Evolutionary conservation across 2,329 filamentous ascomycete species (phyloP).

Genomic region (Aspergillus unguis): DNA sequence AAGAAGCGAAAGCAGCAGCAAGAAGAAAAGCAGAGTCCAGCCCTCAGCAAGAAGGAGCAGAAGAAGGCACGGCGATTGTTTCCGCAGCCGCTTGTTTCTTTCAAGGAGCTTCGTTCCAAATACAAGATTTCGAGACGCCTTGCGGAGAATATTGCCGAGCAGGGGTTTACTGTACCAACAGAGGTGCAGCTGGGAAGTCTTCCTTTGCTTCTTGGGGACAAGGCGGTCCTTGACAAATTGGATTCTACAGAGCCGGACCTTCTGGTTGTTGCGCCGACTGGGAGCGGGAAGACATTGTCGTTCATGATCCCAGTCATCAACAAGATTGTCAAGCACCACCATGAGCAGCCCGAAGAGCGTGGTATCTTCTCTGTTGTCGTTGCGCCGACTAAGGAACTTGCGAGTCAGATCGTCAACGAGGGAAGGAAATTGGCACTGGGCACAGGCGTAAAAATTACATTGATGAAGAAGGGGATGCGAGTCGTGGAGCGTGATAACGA

Average conservation of each 20-base stretch:
- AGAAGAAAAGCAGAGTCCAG: constrained; percentile 22
- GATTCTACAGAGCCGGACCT: constrained; percentile 61
- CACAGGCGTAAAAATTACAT: constrained; percentile 73
- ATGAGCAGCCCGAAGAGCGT: constrained; percentile 53
- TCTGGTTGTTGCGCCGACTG: constrained; percentile 85
- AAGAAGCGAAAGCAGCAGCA: constrained; percentile 51
- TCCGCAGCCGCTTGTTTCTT: constrained; percentile 75
- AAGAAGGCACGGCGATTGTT: constrained; percentile 59
- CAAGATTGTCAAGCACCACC: constrained; percentile 58
- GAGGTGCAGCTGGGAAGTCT: constrained; percentile 89
- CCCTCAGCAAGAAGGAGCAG: constrained; percentile 47
- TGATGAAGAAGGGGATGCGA: constrained; percentile 82
- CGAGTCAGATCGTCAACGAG: constrained; percentile 77
- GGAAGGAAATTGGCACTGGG: constrained; percentile 74
- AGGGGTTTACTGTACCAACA: constrained; percentile 83
- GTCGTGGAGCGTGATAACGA: constrained; percentile 52
- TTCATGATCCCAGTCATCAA: constrained; percentile 88
- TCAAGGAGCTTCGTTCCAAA: constrained; percentile 65
- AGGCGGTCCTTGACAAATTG: constrained; percentile 40
- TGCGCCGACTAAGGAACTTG: constrained; percentile 77
- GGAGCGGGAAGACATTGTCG: constrained; percentile 92
- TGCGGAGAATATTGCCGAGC: constrained; percentile 72
- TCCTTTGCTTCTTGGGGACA: constrained; percentile 66
- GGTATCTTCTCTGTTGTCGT: constrained; percentile 67
- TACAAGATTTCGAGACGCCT: constrained; percentile 74